Evolutionary conservation across 345 rosid genomes (phyloP).

Genomic region (Rhizophora mangle): DNA sequence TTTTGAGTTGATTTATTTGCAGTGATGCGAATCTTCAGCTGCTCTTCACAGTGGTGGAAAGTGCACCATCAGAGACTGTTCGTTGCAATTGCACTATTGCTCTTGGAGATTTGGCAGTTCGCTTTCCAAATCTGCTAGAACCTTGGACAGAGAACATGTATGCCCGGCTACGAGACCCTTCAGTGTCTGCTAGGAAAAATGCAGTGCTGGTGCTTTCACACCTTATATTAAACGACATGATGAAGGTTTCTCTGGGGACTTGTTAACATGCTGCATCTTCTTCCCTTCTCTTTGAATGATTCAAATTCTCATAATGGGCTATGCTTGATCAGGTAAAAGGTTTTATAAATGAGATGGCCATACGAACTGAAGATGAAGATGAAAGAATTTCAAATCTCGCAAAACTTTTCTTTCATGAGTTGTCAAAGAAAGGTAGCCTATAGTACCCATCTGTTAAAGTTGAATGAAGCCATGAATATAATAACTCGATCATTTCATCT

Average conservation of each 20-base stretch:
- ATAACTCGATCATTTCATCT: constrained; percentile 1
- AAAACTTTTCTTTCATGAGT: constrained; percentile 82
- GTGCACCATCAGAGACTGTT: constrained; percentile 83
- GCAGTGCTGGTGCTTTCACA: constrained; percentile 98
- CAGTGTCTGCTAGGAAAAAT: constrained; percentile 86
- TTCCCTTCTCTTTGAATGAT: constrained; percentile 11
- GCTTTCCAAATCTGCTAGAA: constrained; percentile 89
- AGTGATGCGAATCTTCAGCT: constrained; percentile 94
- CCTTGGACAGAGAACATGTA: constrained; percentile 99
- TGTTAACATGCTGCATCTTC: constrained; percentile 15
- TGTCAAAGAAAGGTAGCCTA: constrained; percentile 86
- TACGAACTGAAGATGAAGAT: constrained; percentile 75
- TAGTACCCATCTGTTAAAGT: not conserved
- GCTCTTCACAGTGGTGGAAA: constrained; percentile 94
- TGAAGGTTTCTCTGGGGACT: constrained; percentile 72
- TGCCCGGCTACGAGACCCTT: constrained; percentile 69
- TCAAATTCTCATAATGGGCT: constrained; percentile 24
- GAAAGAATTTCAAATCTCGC: constrained; percentile 91
- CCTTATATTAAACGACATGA: constrained; percentile 98
- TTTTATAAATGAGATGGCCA: constrained; percentile 88
- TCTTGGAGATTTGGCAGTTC: constrained; percentile 96
- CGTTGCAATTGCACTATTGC: constrained; percentile 94
- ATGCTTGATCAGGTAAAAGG: constrained; percentile 80
- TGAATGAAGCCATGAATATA: constrained; percentile 1
- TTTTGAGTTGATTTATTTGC: constrained; percentile 32